phyloP scores from a whole-genome alignment of 2,329 filamentous ascomycete species.

The Aspergillus ustus region DNA sequence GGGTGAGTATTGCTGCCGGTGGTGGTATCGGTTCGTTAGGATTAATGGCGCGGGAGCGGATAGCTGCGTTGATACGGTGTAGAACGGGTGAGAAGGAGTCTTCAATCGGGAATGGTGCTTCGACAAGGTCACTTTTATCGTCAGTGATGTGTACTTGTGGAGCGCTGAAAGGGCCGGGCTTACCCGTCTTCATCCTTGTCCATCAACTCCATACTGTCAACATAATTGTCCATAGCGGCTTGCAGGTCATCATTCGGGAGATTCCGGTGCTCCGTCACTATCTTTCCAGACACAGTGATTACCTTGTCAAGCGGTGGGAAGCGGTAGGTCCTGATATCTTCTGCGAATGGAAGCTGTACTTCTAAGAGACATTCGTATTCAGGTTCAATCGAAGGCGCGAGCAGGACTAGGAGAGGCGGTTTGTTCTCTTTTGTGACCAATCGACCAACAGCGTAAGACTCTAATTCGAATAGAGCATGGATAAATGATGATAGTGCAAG shows the following conservation, averaged over 20 bases:
- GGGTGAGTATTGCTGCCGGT: conserved; percentile 67
- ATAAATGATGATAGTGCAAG: conserved; percentile 88
- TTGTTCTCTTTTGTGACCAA: conserved; percentile 84
- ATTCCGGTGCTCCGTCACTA: conserved; percentile 79
- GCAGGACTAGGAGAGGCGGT: conserved; percentile 74
- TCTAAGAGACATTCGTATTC: conserved; percentile 88
- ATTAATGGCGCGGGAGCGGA: conserved; percentile 79
- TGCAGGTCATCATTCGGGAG: conserved; percentile 76
- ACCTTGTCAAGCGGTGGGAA: conserved; percentile 90
- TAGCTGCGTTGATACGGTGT: conserved; percentile 86
- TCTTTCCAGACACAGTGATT: conserved; percentile 81
- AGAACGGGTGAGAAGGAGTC: conserved; percentile 83
- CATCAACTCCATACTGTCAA: conserved; percentile 88
- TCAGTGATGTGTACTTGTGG: conserved; percentile 12
- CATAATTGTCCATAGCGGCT: conserved; percentile 85
- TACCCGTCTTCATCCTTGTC: conserved; percentile 76
- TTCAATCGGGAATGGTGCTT: conserved; percentile 74
- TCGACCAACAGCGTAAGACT: conserved; percentile 83
- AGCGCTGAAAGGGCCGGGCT: conserved; percentile 24
- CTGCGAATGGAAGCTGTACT: conserved; percentile 86
- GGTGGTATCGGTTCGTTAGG: conserved; percentile 67
- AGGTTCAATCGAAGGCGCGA: conserved; percentile 78
- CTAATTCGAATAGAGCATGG: conserved; percentile 81
- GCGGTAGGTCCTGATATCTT: conserved; percentile 87
- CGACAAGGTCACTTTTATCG: conserved; percentile 53